Percentiles rank a stretch among this genome's conserved stretches.
Evolutionary conservation across 495 filamentous ascomycete genomes (phyloP).

Genomic region (Podospora conica): DNA sequence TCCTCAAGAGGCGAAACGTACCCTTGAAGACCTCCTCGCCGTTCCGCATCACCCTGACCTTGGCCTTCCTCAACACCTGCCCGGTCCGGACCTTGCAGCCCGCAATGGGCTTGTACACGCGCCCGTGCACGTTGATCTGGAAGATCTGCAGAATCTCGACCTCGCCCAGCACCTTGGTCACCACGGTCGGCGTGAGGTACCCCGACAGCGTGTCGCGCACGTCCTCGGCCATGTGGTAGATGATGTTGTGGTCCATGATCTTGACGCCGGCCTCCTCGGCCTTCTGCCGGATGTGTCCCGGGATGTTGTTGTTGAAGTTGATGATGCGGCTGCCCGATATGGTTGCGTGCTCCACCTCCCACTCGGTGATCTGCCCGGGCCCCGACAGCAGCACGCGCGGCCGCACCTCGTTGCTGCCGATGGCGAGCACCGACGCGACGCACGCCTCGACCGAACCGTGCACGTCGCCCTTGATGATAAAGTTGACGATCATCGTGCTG

Average conservation of each 20-base stretch:
- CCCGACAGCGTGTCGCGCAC: constrained; percentile 64
- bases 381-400: constrained; percentile 69
- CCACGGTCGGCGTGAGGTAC: constrained; percentile 58
- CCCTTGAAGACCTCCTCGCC: constrained; percentile 72
- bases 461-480: constrained; percentile 90
- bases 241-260: constrained; percentile 83
- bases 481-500: constrained; percentile 61
- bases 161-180: constrained; percentile 69
- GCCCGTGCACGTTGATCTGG: constrained; percentile 69
- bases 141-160: constrained; percentile 82
- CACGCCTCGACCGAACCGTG: constrained; percentile 90
- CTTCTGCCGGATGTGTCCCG: constrained; percentile 59
- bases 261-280: constrained; percentile 64
- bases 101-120: constrained; percentile 65
- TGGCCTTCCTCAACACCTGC: constrained; percentile 49
- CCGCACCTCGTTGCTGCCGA: constrained; percentile 78
- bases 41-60: constrained; percentile 64
- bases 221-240: constrained; percentile 84
- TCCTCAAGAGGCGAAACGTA: constrained; percentile 38
- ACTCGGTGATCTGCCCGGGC: constrained; percentile 76
- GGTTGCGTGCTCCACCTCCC: constrained; percentile 82
- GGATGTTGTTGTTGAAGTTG: constrained; percentile 76
- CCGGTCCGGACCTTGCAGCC: constrained; percentile 88
- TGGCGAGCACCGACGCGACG: constrained; percentile 58
- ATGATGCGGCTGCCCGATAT: constrained; percentile 65